Conservation (phyloP, 2,329 filamentous ascomycete genomes). For the Akanthomyces muscarius region DNA sequence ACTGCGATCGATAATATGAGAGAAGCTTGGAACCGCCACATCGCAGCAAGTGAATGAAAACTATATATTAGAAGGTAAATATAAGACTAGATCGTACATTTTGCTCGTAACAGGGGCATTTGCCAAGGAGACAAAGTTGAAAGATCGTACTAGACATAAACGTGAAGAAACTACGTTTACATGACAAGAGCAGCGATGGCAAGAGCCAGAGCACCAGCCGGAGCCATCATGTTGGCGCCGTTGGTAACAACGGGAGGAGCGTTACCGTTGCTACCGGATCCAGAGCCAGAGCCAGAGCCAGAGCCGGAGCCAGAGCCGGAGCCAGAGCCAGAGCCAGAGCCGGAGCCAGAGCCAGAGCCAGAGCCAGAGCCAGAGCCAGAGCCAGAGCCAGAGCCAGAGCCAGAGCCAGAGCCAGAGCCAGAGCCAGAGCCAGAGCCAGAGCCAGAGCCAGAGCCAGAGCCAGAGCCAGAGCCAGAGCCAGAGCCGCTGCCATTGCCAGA, state of each 20-base stretch:
- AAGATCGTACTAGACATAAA: slow-evolving; percentile 2
- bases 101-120: slow-evolving; percentile 3
- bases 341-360: background rate
- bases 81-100: slow-evolving; percentile 14
- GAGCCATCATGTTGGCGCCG: slow-evolving; percentile 10
- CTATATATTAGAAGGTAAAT: slow-evolving; percentile 13
- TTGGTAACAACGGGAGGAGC: slow-evolving; percentile 5
- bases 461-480: background rate
- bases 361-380: background rate
- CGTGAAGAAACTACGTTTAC: background rate
- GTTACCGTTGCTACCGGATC: background rate
- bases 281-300: background rate
- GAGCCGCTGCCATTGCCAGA: background rate
- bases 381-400: background rate
- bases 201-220: slow-evolving; percentile 12
- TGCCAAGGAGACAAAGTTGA: background rate
- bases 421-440: background rate
- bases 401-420: background rate
- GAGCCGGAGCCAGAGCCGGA: background rate
- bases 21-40: background rate
- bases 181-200: slow-evolving; percentile 16
- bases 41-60: background rate
- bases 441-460: background rate
- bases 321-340: background rate
- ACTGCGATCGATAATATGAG: no score